Conservation (phyloP, 139 green algal species). For the Pycnococcus provasolii region DNA sequence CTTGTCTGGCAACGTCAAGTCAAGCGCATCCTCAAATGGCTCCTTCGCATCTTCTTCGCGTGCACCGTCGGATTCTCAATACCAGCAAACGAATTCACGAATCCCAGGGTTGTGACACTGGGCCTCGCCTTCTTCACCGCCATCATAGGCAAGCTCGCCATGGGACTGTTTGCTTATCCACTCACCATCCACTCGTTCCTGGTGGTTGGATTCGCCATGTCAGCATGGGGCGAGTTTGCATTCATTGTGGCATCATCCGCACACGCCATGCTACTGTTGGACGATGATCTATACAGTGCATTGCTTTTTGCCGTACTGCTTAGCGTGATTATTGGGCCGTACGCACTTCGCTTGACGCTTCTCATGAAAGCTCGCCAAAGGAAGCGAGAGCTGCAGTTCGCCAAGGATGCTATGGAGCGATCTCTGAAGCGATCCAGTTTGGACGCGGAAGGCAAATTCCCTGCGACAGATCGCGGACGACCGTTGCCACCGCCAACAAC, state of each 20-base stretch:
- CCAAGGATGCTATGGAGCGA: too few relatives aligned
- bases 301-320: slow-evolving; percentile 20
- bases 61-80: slow-evolving; percentile 19
- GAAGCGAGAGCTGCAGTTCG: too few relatives aligned
- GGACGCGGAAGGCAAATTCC: too few relatives aligned
- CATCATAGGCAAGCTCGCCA: slow-evolving; percentile 14
- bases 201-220: slow-evolving; percentile 23
- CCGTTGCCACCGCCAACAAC: too few relatives aligned
- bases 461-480: too few relatives aligned
- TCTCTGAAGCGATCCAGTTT: too few relatives aligned
- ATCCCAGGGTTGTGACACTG: background rate
- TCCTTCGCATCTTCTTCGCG: slow-evolving; percentile 10
- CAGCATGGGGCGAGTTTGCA: slow-evolving; percentile 25
- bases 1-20: background rate
- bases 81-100: slow-evolving; percentile 12
- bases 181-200: background rate
- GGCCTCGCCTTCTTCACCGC: background rate
- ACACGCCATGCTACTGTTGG: background rate
- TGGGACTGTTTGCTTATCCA: slow-evolving; percentile 13
- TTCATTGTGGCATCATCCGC: slow-evolving; percentile 18
- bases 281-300: background rate
- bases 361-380: too few relatives aligned
- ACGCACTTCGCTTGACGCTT: too few relatives aligned
- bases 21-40: slow-evolving; percentile 2
- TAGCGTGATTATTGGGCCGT: too few relatives aligned